phyloP scores from a whole-genome alignment of 23 red algal species.

The Gracilaria vermiculophylla region DNA sequence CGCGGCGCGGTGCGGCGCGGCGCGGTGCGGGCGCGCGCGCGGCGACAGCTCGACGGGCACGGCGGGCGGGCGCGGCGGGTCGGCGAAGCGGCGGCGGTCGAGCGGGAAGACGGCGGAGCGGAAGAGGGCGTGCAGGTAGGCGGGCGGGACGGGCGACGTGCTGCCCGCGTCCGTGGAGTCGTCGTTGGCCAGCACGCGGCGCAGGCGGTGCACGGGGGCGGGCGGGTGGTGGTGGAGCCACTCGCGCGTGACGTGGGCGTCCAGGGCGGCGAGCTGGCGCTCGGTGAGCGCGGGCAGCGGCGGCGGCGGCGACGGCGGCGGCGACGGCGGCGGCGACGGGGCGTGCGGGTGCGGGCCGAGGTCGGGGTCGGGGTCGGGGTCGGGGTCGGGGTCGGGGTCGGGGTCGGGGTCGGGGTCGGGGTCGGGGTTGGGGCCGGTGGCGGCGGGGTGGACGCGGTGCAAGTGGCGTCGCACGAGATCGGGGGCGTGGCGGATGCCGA shows the following conservation, averaged over 20 bases:
- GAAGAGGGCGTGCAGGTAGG: not conserved
- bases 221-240: not conserved
- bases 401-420: too few species aligned
- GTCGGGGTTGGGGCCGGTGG: too few species aligned
- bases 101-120: not conserved
- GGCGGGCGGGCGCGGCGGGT: not conserved
- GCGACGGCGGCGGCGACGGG: not conserved
- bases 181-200: not conserved
- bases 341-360: not conserved
- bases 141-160: not conserved
- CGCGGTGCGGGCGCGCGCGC: not conserved
- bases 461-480: not conserved
- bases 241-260: not conserved
- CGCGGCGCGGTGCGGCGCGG: too few species aligned
- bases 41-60: slow-evolving; percentile 17
- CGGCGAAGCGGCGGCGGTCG: slow-evolving; percentile 19
- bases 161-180: not conserved
- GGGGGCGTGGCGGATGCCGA: not conserved
- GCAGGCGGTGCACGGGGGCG: not conserved
- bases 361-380: too few species aligned
- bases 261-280: not conserved
- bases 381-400: too few species aligned
- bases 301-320: not conserved
- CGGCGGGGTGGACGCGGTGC: not conserved
- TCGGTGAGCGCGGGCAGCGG: not conserved